These are phyloP conservation scores for Mortierella hygrophila DNA, from an alignment of 192 early-diverging fungal species.

Conservation along the genomic window DNA sequence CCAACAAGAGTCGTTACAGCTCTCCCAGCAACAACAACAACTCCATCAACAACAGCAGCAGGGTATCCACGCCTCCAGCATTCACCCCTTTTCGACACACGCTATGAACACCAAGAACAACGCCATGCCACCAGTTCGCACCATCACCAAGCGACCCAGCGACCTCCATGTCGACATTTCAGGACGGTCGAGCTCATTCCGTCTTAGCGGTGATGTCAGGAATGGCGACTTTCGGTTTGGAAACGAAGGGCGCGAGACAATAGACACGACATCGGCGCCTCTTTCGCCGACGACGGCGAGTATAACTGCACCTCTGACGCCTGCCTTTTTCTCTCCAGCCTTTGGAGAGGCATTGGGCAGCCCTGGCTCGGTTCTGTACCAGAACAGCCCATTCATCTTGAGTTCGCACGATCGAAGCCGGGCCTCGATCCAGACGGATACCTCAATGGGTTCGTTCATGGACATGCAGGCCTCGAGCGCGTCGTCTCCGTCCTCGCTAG, in stretches of 20 bases:
- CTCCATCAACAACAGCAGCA: constrained; percentile 37
- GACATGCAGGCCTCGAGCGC: constrained; percentile 46
- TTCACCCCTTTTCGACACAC: constrained; percentile 36
- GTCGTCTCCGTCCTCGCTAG: constrained; percentile 52
- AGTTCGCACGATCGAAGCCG: constrained; percentile 55
- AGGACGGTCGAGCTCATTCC: constrained; percentile 45
- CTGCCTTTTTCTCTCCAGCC: constrained; percentile 78
- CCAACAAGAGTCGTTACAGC: constrained; percentile 22
- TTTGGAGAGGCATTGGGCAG: constrained; percentile 71
- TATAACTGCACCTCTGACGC: constrained; percentile 66
- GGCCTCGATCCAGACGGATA: constrained; percentile 44
- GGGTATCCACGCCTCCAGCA: constrained; percentile 16
- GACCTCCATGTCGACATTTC: constrained; percentile 54
- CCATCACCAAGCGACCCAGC: constrained; percentile 46
- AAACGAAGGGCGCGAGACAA: constrained; percentile 24
- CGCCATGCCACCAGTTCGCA: constrained; percentile 19
- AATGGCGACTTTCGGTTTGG: constrained; percentile 51
- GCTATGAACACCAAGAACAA: constrained; percentile 11
- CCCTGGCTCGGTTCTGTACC: constrained; percentile 38
- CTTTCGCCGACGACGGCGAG: constrained; percentile 32
- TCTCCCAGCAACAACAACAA: constrained; percentile 32
- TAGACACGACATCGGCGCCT: constrained; percentile 23
- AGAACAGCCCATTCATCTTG: constrained; percentile 46
- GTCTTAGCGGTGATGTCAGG: constrained; percentile 41
- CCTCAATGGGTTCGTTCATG: constrained; percentile 52